Evolutionary conservation across 768 basidiomycete genomes (phyloP), one percentile per base, ranked within the genome.

Genomic region (Lactarius deliciosus): DNA sequence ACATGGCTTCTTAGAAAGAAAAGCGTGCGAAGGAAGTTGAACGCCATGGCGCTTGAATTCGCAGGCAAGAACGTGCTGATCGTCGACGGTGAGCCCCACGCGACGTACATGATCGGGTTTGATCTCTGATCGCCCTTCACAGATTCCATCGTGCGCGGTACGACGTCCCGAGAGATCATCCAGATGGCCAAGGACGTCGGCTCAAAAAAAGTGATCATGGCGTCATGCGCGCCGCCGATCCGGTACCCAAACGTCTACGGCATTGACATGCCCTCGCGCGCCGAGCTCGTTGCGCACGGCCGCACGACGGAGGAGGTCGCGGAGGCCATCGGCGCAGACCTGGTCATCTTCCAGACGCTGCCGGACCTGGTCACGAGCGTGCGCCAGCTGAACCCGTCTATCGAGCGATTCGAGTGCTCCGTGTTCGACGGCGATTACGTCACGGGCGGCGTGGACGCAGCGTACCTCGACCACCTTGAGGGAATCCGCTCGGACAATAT

Each of bases 101-200:
- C 18, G 53, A 18, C 13, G 28, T 41, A 15, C 18, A 11, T 2
- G 50, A 43, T 60, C 20, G 28, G 22, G 6, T 30, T 5, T 30
- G 30, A 41, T 13, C 18, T 68, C 61, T 70, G 16, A 69, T 22
- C 30, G 57, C 38, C 8, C 57, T 41, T 5, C 22, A 53, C 41
- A 97, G 96, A 99, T 77, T 98, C 97, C 0, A 99, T 99, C 71
- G 97, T 99, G 25, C 89, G 97, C 30, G 97, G 97, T 6, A 99
- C 97, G 1, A 99, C 97, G 0, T 98, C 96, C 16, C 96, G 93
- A 75, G 97, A 99, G 76, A 99, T 99, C 69, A 85, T 99, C 30
- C 96, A 98, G 75, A 98, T 99, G 96, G 97, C 96, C 22, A 96
- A 96, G 75, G 97, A 99, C 73, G 97, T 97, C 18, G 97, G 97